Percentiles rank a stretch among this genome's conserved stretches.
Conservation (phyloP, 2,329 filamentous ascomycete genomes). For the Exophiala oligosperma region DNA sequence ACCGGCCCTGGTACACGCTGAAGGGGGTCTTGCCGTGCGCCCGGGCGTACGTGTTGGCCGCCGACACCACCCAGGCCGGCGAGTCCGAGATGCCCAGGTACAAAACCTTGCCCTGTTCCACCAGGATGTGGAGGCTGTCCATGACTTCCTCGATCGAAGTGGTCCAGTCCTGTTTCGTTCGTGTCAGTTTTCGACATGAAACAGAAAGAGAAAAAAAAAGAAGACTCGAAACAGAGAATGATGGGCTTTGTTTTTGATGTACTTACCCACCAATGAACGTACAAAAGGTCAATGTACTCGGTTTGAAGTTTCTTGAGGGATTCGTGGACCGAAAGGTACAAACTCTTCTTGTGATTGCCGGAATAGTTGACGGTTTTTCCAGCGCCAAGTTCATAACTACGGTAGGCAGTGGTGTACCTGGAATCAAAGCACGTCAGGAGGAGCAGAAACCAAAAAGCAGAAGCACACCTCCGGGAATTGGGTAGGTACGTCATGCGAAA, state of each 20-base stretch:
- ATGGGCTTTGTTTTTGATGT: too few relatives aligned
- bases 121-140: conserved; percentile 42
- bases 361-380: conserved; percentile 40
- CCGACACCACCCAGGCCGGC: conserved; percentile 42
- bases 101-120: conserved; percentile 42
- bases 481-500: neutral
- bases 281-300: conserved; percentile 56
- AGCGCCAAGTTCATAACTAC: conserved; percentile 40
- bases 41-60: conserved; percentile 43
- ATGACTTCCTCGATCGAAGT: conserved; percentile 41
- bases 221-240: too few relatives aligned
- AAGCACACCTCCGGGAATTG: neutral
- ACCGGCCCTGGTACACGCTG: conserved; percentile 40
- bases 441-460: too few relatives aligned
- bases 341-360: conserved; percentile 46
- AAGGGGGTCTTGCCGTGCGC: conserved; percentile 42
- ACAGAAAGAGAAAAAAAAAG: too few relatives aligned
- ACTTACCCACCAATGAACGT: conserved; percentile 54
- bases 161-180: conserved; percentile 44
- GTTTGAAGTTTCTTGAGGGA: conserved; percentile 51
- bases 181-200: too few relatives aligned
- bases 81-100: conserved; percentile 44
- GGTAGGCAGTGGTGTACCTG: conserved; percentile 65
- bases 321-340: conserved; percentile 46
- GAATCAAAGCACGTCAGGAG: conserved; percentile 29